These are phyloP conservation scores for Backusella parvicylindrica DNA, from an alignment of 192 early-diverging fungal genomes.

Conservation along the genomic window DNA sequence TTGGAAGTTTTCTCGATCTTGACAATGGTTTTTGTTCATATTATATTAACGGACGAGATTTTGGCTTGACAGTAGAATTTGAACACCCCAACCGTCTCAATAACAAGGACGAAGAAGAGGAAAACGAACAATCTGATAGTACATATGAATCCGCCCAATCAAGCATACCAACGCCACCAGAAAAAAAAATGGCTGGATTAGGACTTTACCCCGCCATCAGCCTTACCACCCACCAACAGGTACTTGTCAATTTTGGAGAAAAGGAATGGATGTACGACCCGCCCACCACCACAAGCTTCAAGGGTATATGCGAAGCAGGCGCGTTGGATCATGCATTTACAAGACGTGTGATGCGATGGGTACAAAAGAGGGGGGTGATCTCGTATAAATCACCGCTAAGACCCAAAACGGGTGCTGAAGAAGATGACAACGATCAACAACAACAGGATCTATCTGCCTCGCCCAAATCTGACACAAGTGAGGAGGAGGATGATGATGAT, in stretches of 20 bases:
- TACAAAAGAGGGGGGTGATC: neutral
- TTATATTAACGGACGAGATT: constrained; percentile 60
- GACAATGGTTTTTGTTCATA: constrained; percentile 60
- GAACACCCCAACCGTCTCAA: constrained; percentile 30
- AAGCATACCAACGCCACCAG: neutral
- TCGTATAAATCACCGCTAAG: neutral
- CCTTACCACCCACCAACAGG: constrained; percentile 69
- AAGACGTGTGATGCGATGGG: constrained; percentile 20
- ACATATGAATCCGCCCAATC: neutral
- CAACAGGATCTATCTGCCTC: neutral
- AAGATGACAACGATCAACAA: neutral
- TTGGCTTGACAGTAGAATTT: constrained; percentile 61
- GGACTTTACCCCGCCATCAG: constrained; percentile 71
- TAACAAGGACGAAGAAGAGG: neutral
- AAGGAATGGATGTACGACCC: constrained; percentile 34
- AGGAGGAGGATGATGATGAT: constrained; percentile 11
- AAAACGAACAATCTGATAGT: neutral
- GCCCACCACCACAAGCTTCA: neutral
- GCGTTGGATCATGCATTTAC: neutral
- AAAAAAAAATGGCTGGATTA: neutral
- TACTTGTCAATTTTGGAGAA: constrained; percentile 67
- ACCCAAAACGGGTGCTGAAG: neutral
- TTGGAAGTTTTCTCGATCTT: constrained; percentile 57
- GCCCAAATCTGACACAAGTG: neutral
- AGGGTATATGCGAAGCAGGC: constrained; percentile 16